These are phyloP conservation scores for Cucumis variabilis DNA, from an alignment of 331 rosid genomes.

Conservation along the genomic window DNA sequence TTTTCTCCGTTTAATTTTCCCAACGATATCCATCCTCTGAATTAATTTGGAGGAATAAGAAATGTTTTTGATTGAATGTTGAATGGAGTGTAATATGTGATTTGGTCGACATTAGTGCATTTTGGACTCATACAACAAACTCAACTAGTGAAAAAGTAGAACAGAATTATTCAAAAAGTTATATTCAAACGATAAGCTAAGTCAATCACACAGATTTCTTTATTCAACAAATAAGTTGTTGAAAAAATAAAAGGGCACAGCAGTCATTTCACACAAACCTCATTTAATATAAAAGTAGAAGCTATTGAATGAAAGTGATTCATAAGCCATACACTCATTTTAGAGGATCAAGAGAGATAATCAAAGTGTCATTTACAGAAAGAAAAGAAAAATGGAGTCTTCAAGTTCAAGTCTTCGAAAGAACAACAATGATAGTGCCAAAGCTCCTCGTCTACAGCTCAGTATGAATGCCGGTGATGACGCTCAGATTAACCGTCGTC, in stretches of 20 bases:
- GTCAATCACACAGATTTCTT: background rate
- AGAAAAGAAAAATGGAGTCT: background rate
- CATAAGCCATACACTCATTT: background rate
- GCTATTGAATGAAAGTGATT: background rate
- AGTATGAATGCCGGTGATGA: background rate
- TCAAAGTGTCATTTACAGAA: background rate
- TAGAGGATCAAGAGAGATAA: background rate
- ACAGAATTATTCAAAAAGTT: too few species aligned
- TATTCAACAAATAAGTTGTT: background rate
- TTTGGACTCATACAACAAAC: background rate
- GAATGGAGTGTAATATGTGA: background rate
- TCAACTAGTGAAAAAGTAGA: background rate
- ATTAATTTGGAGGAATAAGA: too few species aligned
- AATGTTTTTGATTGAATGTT: background rate
- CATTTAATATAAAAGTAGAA: background rate
- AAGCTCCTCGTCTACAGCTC: background rate
- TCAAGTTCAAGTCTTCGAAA: background rate
- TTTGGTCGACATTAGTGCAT: background rate
- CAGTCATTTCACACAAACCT: background rate
- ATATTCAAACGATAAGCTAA: background rate
- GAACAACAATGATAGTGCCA: background rate
- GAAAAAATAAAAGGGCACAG: background rate
- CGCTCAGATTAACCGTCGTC: background rate
- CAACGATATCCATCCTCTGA: too few species aligned
- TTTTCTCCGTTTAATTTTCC: too few species aligned